These are phyloP conservation scores for Lentinus polychrous DNA, from an alignment of 1,284 basidiomycete genomes.

Conservation along the genomic window DNA sequence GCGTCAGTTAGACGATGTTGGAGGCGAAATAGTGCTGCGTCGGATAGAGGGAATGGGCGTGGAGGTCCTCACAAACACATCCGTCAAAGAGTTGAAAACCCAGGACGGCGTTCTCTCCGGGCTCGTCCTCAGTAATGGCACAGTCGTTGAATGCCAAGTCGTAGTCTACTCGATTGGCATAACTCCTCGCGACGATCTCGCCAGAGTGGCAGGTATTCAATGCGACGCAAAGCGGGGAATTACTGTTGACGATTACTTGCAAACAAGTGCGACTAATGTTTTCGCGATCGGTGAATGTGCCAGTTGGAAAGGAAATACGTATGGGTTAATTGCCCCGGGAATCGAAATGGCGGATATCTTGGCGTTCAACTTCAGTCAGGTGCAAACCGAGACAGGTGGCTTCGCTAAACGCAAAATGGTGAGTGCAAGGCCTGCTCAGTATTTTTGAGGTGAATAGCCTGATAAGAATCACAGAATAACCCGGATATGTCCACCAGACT, in stretches of 20 bases:
- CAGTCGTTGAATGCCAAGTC: constrained; percentile 38
- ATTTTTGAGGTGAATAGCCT: too few species aligned
- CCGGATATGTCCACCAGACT: constrained; percentile 60
- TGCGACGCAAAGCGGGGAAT: constrained; percentile 47
- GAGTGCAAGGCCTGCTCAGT: constrained; percentile 6
- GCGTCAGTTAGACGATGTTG: constrained; percentile 65
- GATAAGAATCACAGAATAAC: constrained; percentile 33
- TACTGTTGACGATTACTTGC: constrained; percentile 48
- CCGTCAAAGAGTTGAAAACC: constrained; percentile 35
- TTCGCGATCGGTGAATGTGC: constrained; percentile 79
- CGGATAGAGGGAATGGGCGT: constrained; percentile 66
- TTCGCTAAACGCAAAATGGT: constrained; percentile 48
- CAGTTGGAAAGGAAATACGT: constrained; percentile 60
- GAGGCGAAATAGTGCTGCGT: constrained; percentile 62
- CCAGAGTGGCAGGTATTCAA: constrained; percentile 42
- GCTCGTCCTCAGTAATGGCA: constrained; percentile 41
- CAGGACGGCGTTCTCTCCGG: constrained; percentile 37
- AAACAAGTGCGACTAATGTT: constrained; percentile 51
- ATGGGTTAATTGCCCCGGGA: constrained; percentile 67
- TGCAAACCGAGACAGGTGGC: constrained; percentile 32
- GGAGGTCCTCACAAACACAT: constrained; percentile 46
- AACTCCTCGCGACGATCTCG: constrained; percentile 64
- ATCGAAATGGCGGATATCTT: constrained; percentile 75
- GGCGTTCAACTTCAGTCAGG: constrained; percentile 65
- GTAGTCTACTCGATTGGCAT: constrained; percentile 67